These are phyloP conservation scores for Nemania diffusa DNA, from an alignment of 2,329 filamentous ascomycete species.

Conservation along the genomic window DNA sequence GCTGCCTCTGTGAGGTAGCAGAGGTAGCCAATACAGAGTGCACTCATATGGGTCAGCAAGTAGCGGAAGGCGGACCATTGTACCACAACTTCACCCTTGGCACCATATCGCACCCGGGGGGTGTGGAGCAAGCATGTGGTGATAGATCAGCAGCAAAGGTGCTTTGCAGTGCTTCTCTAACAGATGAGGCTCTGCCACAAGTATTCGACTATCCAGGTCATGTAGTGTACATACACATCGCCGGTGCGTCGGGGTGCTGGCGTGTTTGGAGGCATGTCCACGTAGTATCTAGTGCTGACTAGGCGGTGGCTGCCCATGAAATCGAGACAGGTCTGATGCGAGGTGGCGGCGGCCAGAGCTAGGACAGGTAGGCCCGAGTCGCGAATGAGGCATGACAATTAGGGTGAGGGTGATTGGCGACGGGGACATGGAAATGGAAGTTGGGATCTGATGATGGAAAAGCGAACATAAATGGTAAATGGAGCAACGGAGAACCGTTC, in stretches of 20 bases:
- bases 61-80: constrained; percentile 32
- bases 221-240: neutral
- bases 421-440: constrained; percentile 1
- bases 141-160: constrained; percentile 27
- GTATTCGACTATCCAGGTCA: constrained; percentile 23
- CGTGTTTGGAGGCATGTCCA: neutral
- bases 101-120: constrained; percentile 27
- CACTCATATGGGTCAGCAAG: constrained; percentile 9
- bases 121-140: constrained; percentile 32
- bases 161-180: constrained; percentile 34
- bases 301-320: neutral
- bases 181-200: constrained; percentile 46
- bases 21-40: neutral
- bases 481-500: neutral
- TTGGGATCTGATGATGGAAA: neutral
- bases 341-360: constrained; percentile 12
- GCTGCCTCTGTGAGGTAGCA: neutral
- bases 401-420: constrained; percentile 17
- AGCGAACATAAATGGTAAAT: neutral
- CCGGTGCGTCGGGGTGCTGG: neutral
- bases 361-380: neutral
- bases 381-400: constrained; percentile 7
- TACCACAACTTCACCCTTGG: constrained; percentile 24
- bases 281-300: neutral
- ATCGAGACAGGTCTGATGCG: neutral